Percentiles rank a stretch among this genome's conserved stretches.
These are phyloP conservation scores for Aspergillus intermedius DNA, from an alignment of 2,329 filamentous ascomycete genomes.

Conservation along the genomic window DNA sequence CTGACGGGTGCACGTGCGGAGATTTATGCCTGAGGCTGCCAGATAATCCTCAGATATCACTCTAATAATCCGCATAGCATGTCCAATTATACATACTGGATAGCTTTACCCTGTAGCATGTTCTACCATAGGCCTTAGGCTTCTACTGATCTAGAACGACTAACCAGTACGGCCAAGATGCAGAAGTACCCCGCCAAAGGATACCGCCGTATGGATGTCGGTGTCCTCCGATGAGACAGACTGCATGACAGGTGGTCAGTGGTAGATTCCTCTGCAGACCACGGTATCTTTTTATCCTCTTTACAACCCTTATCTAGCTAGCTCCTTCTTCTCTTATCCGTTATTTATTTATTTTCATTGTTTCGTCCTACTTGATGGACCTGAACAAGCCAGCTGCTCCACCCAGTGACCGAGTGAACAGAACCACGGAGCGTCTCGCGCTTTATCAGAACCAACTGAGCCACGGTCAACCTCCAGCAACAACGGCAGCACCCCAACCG, in stretches of 20 bases:
- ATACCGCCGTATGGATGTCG: conserved; percentile 24
- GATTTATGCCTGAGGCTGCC: conserved; percentile 17
- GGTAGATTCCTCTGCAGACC: conserved; percentile 7
- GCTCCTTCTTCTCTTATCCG: conserved; percentile 2
- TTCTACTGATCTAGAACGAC: no score
- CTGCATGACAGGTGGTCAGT: conserved; percentile 13
- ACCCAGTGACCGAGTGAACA: conserved; percentile 14
- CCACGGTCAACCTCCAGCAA: conserved; percentile 6
- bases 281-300: background rate
- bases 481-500: conserved; percentile 8
- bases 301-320: background rate
- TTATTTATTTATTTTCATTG: background rate
- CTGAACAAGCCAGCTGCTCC: conserved; percentile 14
- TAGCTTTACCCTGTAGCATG: no score
- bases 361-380: conserved; percentile 17
- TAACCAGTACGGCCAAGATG: background rate
- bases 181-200: conserved; percentile 12
- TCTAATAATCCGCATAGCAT: background rate
- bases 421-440: conserved; percentile 25
- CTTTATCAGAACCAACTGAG: conserved; percentile 29
- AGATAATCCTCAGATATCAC: conserved; percentile 1
- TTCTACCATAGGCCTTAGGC: no score
- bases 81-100: no score
- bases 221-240: conserved; percentile 27
- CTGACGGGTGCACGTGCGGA: conserved; percentile 13